Conservation (phyloP, 305 asterid species). For the Caryopteris hybrid region DNA sequence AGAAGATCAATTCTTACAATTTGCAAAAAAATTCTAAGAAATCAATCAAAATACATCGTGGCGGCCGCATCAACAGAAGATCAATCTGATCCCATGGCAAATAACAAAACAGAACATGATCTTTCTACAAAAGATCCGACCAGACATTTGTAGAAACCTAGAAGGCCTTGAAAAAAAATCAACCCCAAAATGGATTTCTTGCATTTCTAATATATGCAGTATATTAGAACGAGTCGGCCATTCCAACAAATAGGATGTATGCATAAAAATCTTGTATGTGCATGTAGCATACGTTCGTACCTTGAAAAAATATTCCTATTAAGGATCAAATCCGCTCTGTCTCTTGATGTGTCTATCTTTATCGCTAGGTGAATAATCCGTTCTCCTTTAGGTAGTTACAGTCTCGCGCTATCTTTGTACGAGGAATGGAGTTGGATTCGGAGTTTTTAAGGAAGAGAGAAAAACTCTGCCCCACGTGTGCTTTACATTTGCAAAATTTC, state of each 20-base stretch:
- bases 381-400: conserved; percentile 12
- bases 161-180: background rate
- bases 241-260: background rate
- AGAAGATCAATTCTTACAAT: background rate
- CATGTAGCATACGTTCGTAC: conserved; percentile 10
- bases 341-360: background rate
- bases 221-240: background rate
- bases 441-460: conserved; percentile 30
- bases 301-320: conserved; percentile 3
- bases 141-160: background rate
- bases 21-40: background rate
- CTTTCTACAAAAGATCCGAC: background rate
- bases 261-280: background rate
- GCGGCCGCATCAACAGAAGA: background rate
- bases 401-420: conserved; percentile 7
- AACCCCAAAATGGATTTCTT: background rate
- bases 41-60: background rate
- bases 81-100: background rate
- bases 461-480: conserved; percentile 25
- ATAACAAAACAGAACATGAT: background rate
- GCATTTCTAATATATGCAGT: background rate
- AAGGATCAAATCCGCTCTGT: background rate
- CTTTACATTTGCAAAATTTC: background rate
- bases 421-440: conserved; percentile 33
- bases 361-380: background rate